Evolutionary conservation across 2,329 filamentous ascomycete genomes (phyloP).

Genomic region (Xylariaceae sp.): DNA sequence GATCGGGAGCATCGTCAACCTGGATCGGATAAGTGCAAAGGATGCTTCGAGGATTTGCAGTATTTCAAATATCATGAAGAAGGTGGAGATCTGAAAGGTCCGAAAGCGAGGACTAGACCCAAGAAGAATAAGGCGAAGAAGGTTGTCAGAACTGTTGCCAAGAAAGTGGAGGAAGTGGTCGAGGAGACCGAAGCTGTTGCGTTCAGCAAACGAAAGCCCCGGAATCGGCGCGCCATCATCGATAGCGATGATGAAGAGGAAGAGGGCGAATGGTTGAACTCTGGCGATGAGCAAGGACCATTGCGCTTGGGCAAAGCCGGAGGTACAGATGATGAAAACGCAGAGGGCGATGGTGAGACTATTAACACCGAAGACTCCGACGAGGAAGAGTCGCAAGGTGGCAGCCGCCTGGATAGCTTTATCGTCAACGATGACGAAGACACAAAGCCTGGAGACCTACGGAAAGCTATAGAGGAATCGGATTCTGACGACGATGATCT

Average conservation of each 20-base stretch:
- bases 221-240: conserved; percentile 39
- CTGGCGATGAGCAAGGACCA: conserved; percentile 58
- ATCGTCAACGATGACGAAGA: conserved; percentile 48
- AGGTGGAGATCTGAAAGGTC: conserved; percentile 33
- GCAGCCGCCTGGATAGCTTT: conserved; percentile 53
- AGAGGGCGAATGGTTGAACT: conserved; percentile 76
- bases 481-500: conserved; percentile 28
- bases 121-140: conserved; percentile 33
- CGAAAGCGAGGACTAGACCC: conserved; percentile 35
- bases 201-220: conserved; percentile 25
- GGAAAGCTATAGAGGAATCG: conserved; percentile 23
- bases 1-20: conserved; percentile 42
- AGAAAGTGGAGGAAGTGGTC: conserved; percentile 17
- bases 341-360: conserved; percentile 80
- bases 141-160: conserved; percentile 24
- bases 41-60: conserved; percentile 73
- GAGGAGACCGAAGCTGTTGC: conserved; percentile 32
- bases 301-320: conserved; percentile 70
- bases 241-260: conserved; percentile 60
- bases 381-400: conserved; percentile 44
- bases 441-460: conserved; percentile 26
- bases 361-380: conserved; percentile 69
- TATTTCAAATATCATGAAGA: conserved; percentile 51
- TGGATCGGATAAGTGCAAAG: conserved; percentile 57
- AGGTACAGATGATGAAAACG: conserved; percentile 83